These are phyloP conservation scores for Nephelium lappaceum DNA, from an alignment of 345 rosid species.

Conservation along the genomic window DNA sequence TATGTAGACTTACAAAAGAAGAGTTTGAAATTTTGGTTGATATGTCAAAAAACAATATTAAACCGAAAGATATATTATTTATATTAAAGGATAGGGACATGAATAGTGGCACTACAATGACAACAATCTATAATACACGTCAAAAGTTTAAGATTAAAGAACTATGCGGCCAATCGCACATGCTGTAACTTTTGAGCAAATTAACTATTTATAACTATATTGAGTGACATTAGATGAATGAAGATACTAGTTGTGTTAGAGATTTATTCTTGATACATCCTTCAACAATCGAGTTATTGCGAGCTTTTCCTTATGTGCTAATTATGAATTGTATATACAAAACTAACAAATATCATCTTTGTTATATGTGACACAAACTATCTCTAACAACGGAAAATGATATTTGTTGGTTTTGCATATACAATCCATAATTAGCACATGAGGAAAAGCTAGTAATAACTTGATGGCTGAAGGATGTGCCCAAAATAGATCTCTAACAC, in stretches of 20 bases:
- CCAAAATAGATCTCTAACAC: constrained; percentile 17
- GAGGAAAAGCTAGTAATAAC: constrained; percentile 11
- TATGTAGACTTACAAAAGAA: no score
- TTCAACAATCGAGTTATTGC: constrained; percentile 1
- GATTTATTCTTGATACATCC: constrained; percentile 16
- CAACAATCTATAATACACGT: no score
- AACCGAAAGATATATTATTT: no score
- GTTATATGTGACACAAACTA: no score
- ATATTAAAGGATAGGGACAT: no score
- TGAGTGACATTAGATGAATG: background rate
- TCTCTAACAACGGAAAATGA: no score
- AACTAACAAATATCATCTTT: no score
- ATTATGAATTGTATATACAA: background rate
- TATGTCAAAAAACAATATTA: no score
- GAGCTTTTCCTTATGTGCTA: constrained; percentile 14
- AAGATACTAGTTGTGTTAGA: constrained; percentile 2
- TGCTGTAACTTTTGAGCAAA: constrained; percentile 15
- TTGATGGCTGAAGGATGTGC: constrained; percentile 8
- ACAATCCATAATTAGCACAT: background rate
- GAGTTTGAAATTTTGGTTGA: no score
- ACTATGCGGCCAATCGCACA: constrained; percentile 9
- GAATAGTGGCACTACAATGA: no score
- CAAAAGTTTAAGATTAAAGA: background rate
- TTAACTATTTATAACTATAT: background rate
- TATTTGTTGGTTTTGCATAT: no score